Evolutionary conservation across 2,329 filamentous ascomycete genomes (phyloP).

Genomic region (Phyllosticta citrichinensis): DNA sequence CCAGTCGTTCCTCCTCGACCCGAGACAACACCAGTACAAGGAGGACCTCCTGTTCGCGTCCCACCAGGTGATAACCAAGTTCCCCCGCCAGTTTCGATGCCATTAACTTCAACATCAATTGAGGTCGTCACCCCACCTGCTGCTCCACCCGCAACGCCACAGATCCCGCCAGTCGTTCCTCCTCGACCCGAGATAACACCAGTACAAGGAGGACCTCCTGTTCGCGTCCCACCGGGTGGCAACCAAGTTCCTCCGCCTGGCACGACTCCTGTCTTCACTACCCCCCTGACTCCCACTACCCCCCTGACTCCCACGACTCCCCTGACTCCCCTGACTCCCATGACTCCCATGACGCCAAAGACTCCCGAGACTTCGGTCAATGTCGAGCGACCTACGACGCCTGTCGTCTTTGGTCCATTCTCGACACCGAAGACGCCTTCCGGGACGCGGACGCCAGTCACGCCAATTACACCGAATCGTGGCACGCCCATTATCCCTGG

Average conservation of each 20-base stretch:
- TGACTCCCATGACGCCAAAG: background rate
- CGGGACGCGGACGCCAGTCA: background rate
- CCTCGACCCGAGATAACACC: too few species aligned
- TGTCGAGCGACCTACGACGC: background rate
- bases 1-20: too few species aligned
- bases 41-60: too few species aligned
- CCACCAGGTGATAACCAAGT: too few species aligned
- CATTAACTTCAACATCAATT: too few species aligned
- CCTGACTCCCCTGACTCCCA: background rate
- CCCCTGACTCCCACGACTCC: background rate
- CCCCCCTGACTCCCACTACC: background rate
- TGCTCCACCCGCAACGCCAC: too few species aligned
- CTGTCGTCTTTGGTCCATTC: background rate
- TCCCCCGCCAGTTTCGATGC: too few species aligned
- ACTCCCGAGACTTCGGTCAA: background rate
- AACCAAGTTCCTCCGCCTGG: background rate
- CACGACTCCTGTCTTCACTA: background rate
- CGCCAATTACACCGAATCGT: background rate
- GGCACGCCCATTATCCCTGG: background rate
- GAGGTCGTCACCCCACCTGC: too few species aligned
- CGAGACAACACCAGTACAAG: too few species aligned
- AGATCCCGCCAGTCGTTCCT: too few species aligned
- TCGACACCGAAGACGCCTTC: background rate
- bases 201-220: too few species aligned
- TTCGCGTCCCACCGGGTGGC: too few species aligned